Evolutionary conservation across 2,329 filamentous ascomycete genomes (phyloP).

Genomic region (Sporothrix humicola): DNA sequence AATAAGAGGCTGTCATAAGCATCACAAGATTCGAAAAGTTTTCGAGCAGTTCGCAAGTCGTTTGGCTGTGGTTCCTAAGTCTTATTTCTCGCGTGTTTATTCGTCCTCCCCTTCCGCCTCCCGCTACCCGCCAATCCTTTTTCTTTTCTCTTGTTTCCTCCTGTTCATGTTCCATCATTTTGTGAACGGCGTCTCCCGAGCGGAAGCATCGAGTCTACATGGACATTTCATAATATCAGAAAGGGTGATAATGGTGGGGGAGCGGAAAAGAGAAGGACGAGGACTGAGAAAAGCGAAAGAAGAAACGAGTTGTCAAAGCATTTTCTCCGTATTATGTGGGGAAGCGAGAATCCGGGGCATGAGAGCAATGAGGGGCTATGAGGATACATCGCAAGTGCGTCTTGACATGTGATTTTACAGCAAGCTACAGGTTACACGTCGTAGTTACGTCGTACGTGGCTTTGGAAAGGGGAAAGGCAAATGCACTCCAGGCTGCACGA

Average conservation of each 20-base stretch:
- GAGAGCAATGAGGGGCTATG: neutral
- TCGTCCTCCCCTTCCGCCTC: neutral
- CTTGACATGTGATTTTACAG: constrained; percentile 1
- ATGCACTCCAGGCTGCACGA: constrained; percentile 7
- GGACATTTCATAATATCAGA: neutral
- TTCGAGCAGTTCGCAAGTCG: neutral
- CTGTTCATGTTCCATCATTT: too few relatives aligned
- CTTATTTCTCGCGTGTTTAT: neutral
- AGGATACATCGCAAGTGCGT: neutral
- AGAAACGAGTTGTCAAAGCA: neutral
- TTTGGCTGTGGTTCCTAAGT: neutral
- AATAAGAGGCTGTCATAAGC: constrained; percentile 7
- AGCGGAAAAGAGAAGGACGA: neutral
- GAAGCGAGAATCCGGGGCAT: constrained; percentile 16
- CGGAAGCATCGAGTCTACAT: neutral
- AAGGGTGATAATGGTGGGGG: constrained; percentile 3
- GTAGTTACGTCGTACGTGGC: constrained; percentile 7
- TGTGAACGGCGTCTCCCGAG: constrained; percentile 22
- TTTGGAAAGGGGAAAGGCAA: neutral
- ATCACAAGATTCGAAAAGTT: constrained; percentile 16
- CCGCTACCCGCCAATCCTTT: neutral
- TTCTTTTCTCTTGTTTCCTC: neutral
- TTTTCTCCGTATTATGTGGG: constrained; percentile 12
- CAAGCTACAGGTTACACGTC: neutral
- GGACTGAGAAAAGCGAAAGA: neutral